Conservation (phyloP, 2,329 filamentous ascomycete genomes). For the Tolypocladium ophioglossoides region DNA sequence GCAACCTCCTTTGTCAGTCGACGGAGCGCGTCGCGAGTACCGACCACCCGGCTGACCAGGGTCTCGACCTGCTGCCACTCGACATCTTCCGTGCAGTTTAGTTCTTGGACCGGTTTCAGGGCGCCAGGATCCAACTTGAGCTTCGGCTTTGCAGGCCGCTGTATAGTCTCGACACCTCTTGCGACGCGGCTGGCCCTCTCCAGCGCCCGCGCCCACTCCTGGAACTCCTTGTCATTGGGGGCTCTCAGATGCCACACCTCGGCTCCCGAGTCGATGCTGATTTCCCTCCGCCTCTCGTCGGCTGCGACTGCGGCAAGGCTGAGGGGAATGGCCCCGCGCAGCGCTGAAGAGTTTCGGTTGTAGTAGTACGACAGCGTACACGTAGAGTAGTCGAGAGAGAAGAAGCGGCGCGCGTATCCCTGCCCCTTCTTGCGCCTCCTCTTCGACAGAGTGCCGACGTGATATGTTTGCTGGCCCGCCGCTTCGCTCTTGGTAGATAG, state of each 20-base stretch:
- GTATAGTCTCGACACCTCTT: conserved; percentile 35
- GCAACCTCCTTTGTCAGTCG: conserved; percentile 79
- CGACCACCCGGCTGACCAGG: conserved; percentile 75
- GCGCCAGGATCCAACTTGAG: conserved; percentile 17
- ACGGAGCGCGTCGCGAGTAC: conserved; percentile 79
- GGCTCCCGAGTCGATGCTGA: conserved; percentile 92
- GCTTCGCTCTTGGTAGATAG: conserved; percentile 42
- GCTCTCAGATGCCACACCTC: conserved; percentile 94
- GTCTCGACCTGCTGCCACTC: conserved; percentile 85
- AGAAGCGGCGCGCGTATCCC: conserved; percentile 86
- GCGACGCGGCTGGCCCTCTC: conserved; percentile 68
- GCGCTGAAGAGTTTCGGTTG: conserved; percentile 81
- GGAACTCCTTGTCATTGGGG: conserved; percentile 72
- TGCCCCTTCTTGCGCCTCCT: conserved; percentile 87
- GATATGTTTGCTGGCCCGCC: conserved; percentile 43
- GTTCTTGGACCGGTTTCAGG: conserved; percentile 16
- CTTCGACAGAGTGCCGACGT: conserved; percentile 81
- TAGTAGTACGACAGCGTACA: conserved; percentile 96
- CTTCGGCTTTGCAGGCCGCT: conserved; percentile 14
- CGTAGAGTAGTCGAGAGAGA: conserved; percentile 89
- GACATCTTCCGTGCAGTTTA: conserved; percentile 51
- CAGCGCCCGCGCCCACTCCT: conserved; percentile 75
- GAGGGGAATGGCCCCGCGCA: conserved; percentile 85
- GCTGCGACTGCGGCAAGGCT: conserved; percentile 85
- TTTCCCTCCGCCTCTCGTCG: conserved; percentile 79